Evolutionary conservation across 2,329 filamentous ascomycete genomes (phyloP), one percentile per base, ranked within the genome.

Genomic region (Colletotrichum sojae): DNA sequence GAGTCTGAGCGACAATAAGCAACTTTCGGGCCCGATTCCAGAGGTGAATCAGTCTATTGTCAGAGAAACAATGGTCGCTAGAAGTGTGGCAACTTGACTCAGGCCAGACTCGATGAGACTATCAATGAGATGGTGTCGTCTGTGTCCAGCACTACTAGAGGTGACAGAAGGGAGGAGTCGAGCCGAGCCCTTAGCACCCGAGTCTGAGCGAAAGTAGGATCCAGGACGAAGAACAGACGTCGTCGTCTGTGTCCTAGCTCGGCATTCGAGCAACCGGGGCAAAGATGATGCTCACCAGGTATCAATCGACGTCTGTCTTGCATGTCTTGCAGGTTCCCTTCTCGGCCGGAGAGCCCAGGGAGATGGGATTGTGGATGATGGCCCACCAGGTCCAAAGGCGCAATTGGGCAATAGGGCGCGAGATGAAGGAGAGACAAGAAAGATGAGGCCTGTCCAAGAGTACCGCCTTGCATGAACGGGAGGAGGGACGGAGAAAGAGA

Each of bases 401-500:
- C 43, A 25, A 52, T 59, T 55, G 61, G 55, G 31, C 18, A 63
- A 65, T 61, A 25, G 13, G 39, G 61, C 27, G 16, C 55, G 49
- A 66, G 62, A 66, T 55, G 54, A 66, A 49, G 49, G 48, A 43
- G 54, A 68, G 66, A 60, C 62, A 66, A 54, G 58, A 61, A 53
- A 54, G 53, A 57, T 52, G 36, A 49, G 61, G 40, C 40, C 39
- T 46, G 36, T 27, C 36, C 61, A 18, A 51, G 15, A 59, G 54
- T 13, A 22, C 31, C 39, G 43, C 55, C 62, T 66, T 69, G 66
- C 66, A 69, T 69, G 36, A 69, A 55, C 54, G 31, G 40, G 62
- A 55, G 62, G 62, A 66, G 49, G 66, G 66, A 69, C 49, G 65
- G 40, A 68, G 61, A 49, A 43, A 39, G 65, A 58, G 62, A 49